Base-by-base conservation (phyloP, 768 basidiomycete genomes). In the Phlebiopsis gigantea region DNA sequence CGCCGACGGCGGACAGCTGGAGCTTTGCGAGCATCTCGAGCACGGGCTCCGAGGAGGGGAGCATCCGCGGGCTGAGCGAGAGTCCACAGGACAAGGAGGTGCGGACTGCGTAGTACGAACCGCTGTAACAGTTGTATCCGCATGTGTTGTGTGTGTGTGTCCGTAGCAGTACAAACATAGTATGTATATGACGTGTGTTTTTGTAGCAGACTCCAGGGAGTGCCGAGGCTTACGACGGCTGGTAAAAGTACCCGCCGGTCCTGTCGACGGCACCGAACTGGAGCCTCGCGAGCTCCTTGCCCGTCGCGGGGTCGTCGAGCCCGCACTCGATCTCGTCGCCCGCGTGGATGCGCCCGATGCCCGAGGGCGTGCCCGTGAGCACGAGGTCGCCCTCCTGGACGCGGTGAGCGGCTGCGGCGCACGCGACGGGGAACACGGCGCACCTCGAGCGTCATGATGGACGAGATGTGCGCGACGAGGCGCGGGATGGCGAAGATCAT, bases 381-480 rank as follows among this genome's bases (percentile, higher is more conserved):
- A 97, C 74, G n/a, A 96, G 73, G 62, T 97, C 94, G 12, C 92
- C 92, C 70, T 94, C 92, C 90, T 95, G 68, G 17, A 49, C 6
- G 17, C 4, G 24, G 24, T 30, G 28, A 24, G 53, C 9, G 42
- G 53, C 21, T 26, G 46, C 22, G 45, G 46, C 21, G 19, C n/a
- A 21, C 6, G 22, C 29, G 41, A 9, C 29, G 42, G 44, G 51
- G 46, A 7, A 4, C 5, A 21, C 5, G 17, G 50, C 66, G 46
- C 15, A 89, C 94, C 79, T 97, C 93, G n/a, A 99, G 79, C 0
- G 88, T 87, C 94, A 98, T 97, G 71, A 99, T 95, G 4, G 92
- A 90, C 1, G 94, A 96, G 55, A 96, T 79, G 66, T 96, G 94
- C 61, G 89, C 83, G 61, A 98, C 88, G 49, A 98, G 78, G 21